phyloP scores from a whole-genome alignment of 306 rosid species.

The Acacia confusa region DNA sequence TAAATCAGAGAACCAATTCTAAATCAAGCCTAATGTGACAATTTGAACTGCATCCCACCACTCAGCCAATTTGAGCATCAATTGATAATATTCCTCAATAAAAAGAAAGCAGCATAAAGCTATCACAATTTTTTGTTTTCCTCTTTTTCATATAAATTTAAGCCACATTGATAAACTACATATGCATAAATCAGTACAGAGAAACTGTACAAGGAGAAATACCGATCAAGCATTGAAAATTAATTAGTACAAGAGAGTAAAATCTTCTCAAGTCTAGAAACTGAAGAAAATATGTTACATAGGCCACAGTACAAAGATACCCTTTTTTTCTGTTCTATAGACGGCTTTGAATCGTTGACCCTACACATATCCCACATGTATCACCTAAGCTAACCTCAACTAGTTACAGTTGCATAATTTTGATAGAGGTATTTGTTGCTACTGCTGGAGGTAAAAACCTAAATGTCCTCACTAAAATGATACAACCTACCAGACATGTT shows the following conservation, averaged over 20 bases:
- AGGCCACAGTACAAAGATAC: background rate
- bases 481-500: background rate
- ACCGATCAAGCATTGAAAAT: background rate
- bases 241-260: background rate
- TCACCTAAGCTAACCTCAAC: background rate
- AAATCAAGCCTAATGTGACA: background rate
- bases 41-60: background rate
- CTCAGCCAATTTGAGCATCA: background rate
- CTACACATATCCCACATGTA: background rate
- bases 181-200: background rate
- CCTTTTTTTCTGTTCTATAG: background rate
- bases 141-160: background rate
- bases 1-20: background rate
- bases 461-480: background rate
- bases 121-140: background rate
- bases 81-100: background rate
- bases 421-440: background rate
- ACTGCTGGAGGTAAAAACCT: background rate
- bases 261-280: background rate
- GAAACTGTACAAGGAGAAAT: background rate
- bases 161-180: background rate
- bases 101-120: conserved; percentile 10
- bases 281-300: background rate
- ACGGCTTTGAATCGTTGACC: background rate
- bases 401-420: background rate